Conservation (phyloP, 805 yeast species). For the Candida easanensis region DNA sequence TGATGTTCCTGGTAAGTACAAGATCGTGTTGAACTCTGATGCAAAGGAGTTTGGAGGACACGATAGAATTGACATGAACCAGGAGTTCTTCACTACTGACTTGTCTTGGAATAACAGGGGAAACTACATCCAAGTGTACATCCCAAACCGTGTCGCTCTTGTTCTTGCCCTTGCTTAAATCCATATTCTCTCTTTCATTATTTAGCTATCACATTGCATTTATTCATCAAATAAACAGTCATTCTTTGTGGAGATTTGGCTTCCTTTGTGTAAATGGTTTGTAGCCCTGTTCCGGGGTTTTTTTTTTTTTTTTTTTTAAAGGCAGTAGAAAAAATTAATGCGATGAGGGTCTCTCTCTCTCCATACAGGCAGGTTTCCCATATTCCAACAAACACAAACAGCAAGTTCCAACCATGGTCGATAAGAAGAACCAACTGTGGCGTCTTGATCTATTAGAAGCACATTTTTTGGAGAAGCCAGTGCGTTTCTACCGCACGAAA, state of each 20-base stretch:
- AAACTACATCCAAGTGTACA: slow-evolving; percentile 71
- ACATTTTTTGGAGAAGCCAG: slow-evolving; percentile 39
- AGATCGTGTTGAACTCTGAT: slow-evolving; percentile 75
- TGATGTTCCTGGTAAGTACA: slow-evolving; percentile 72
- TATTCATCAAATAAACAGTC: too few relatives aligned
- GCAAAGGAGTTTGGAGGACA: slow-evolving; percentile 77
- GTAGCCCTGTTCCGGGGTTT: too few relatives aligned
- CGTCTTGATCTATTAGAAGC: slow-evolving; percentile 55
- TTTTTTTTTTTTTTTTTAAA: too few relatives aligned
- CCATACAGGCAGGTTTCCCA: too few relatives aligned
- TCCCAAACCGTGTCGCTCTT: slow-evolving; percentile 75
- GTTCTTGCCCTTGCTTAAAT: slow-evolving; percentile 54
- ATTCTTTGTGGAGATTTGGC: too few relatives aligned
- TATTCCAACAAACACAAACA: too few relatives aligned
- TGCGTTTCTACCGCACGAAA: slow-evolving; percentile 49
- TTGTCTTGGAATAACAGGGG: slow-evolving; percentile 77
- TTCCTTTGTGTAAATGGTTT: too few relatives aligned
- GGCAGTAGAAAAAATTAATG: neutral
- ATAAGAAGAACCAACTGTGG: slow-evolving; percentile 42
- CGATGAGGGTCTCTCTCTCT: neutral
- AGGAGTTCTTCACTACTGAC: slow-evolving; percentile 66
- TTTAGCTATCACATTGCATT: too few relatives aligned
- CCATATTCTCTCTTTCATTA: too few relatives aligned
- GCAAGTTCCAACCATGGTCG: slow-evolving; percentile 5
- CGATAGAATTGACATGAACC: slow-evolving; percentile 55